Conservation (phyloP, 148 eudicot genomes). For the Vaccinium myrtillus region DNA sequence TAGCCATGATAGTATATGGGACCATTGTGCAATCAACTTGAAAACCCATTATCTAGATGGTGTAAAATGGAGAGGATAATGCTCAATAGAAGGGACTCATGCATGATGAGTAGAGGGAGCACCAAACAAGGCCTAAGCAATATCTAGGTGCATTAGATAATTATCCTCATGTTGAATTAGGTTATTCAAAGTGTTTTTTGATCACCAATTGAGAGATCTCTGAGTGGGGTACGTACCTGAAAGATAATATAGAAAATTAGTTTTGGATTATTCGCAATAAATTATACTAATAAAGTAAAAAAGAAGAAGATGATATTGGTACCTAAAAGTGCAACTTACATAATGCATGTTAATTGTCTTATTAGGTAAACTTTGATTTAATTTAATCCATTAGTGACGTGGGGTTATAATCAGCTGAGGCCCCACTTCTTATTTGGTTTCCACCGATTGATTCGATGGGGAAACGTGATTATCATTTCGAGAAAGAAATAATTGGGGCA, state of each 20-base stretch:
- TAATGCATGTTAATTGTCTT: not conserved
- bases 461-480: slow-evolving; percentile 4
- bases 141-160: not conserved
- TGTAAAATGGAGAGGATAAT: not conserved
- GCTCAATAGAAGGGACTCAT: slow-evolving; percentile 3
- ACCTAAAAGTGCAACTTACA: not conserved
- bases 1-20: not conserved
- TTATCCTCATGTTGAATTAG: not conserved
- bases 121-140: slow-evolving; percentile 11
- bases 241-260: slow-evolving; percentile 25
- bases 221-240: slow-evolving; percentile 13
- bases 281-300: not conserved
- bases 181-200: not conserved
- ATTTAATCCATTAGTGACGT: not conserved
- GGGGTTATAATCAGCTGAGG: not conserved
- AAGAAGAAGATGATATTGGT: not conserved
- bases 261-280: not conserved
- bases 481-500: not conserved
- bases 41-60: not conserved
- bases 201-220: slow-evolving; percentile 15
- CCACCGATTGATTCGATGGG: not conserved
- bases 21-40: not conserved
- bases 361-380: not conserved
- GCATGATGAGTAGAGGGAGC: slow-evolving; percentile 5
- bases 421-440: not conserved